Evolutionary conservation across 1,139 yeast species (phyloP).

Genomic region (Geotrichum fermentans): DNA sequence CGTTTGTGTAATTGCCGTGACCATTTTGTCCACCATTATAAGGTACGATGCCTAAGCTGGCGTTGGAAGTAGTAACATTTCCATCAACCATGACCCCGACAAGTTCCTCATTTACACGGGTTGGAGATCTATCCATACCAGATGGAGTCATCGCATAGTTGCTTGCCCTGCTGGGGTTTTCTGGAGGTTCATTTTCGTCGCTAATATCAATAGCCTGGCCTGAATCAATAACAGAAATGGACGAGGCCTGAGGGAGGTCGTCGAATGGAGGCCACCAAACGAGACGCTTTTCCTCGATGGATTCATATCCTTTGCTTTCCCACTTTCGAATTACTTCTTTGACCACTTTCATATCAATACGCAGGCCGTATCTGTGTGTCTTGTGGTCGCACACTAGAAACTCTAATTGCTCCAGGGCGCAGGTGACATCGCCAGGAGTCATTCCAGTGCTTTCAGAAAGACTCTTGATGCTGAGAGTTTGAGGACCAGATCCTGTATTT

Average conservation of each 20-base stretch:
- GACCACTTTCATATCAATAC: slow-evolving; percentile 47
- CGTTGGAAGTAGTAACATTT: no score
- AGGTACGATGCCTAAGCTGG: no score
- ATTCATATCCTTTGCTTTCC: slow-evolving; percentile 52
- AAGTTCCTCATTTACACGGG: no score
- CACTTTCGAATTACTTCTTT: slow-evolving; percentile 47
- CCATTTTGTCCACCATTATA: no score
- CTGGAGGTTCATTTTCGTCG: neutral
- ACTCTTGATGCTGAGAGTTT: slow-evolving; percentile 30
- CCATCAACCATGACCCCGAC: no score
- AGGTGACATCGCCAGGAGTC: slow-evolving; percentile 74
- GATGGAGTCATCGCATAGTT: no score
- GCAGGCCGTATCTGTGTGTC: slow-evolving; percentile 46
- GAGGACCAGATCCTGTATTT: slow-evolving; percentile 21
- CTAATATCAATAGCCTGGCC: neutral
- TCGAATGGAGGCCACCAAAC: slow-evolving; percentile 47
- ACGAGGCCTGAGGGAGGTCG: no score
- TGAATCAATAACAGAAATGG: no score
- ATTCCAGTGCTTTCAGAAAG: slow-evolving; percentile 75
- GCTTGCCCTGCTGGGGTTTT: neutral
- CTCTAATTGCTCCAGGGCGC: slow-evolving; percentile 74
- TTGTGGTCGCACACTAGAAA: slow-evolving; percentile 49
- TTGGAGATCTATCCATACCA: no score
- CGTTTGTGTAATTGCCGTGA: no score
- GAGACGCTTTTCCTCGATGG: slow-evolving; percentile 49